Base-by-base conservation (phyloP, 1,284 basidiomycete species). In the Leccinum pachyderme region DNA sequence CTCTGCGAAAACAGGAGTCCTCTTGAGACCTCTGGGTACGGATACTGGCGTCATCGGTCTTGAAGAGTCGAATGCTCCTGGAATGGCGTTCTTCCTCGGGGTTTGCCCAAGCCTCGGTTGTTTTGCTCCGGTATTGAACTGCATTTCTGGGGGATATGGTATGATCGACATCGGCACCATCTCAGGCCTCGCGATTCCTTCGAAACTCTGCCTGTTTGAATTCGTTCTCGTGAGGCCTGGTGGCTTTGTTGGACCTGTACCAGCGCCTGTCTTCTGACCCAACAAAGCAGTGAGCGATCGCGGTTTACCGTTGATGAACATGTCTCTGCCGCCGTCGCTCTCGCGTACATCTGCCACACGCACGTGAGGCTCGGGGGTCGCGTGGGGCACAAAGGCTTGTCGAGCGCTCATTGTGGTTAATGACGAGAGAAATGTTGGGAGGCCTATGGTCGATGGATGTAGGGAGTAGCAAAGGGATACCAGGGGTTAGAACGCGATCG, bases 321-420 rank as follows among this genome's bases (percentile, higher is more conserved):
- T 31, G 25, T 58, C 52, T 4, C 27, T 53, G 5, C 55, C 49
- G 13, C 33, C 49, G 4, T 64, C 65, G 39, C 15, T 37, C n/a
- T 37, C 28, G 25, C 7, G 27, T 3, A 22, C 13, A 24, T 66
- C 63, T 22, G 46, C 32, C 0, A 31, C 9, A 15, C 49, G 56
- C 25, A 47, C 28, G 39, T 54, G 52, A 11, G 50, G 18, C 32
- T 69, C 55, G 12, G 56, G 54, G 6, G 51, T 47, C 1, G 63
- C 44, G 6, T 56, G 65, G 4, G 67, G 68, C 39, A 63, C 6
- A 43, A 68, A 68, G 5, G 59, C 57, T n/a, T 69, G 67, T 48
- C 69, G 22, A 4, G 69, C 61, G 31, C 67, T 68, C 66, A 68
- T 68, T 12, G 22, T 8, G 24, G 46, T 24, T 25, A 13, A 53